These are phyloP conservation scores for Naganishia liquefaciens DNA, from an alignment of 1,284 basidiomycete genomes.

Conservation along the genomic window DNA sequence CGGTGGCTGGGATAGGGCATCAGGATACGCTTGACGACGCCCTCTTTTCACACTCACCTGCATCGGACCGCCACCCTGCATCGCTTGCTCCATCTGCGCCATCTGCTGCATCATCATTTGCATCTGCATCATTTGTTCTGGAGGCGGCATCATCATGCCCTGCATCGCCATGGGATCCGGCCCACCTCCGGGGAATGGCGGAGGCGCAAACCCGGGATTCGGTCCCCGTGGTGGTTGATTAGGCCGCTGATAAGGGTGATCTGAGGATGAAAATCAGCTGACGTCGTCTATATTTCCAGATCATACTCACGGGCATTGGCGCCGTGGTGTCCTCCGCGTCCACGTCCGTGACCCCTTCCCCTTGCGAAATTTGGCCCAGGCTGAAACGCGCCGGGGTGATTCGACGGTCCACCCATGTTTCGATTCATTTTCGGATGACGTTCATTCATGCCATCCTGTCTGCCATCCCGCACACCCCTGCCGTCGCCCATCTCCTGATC, in stretches of 20 bases:
- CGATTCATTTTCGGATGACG: constrained; percentile 4
- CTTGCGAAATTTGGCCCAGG: constrained; percentile 36
- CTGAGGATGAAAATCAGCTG: background rate
- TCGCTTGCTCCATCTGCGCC: constrained; percentile 35
- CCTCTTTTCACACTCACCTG: background rate
- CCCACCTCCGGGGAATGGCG: constrained; percentile 16
- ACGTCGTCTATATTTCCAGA: background rate
- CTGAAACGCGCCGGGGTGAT: constrained; percentile 34
- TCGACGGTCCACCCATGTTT: constrained; percentile 38
- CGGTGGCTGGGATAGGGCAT: constrained; percentile 45
- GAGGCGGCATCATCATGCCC: constrained; percentile 55
- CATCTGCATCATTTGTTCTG: constrained; percentile 56
- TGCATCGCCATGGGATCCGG: constrained; percentile 42
- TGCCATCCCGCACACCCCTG: constrained; percentile 26
- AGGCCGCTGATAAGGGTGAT: constrained; percentile 12
- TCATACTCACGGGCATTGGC: constrained; percentile 1
- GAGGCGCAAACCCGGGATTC: constrained; percentile 17
- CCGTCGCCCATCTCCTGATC: constrained; percentile 13
- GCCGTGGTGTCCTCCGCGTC: constrained; percentile 8
- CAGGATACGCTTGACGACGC: background rate
- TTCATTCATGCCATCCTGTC: constrained; percentile 26
- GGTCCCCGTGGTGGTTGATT: constrained; percentile 10
- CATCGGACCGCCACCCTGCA: background rate
- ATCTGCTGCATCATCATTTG: constrained; percentile 53
- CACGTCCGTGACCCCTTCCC: constrained; percentile 31